phyloP scores from a whole-genome alignment of 768 basidiomycete species.

The Leccinellum rugosiceps region DNA sequence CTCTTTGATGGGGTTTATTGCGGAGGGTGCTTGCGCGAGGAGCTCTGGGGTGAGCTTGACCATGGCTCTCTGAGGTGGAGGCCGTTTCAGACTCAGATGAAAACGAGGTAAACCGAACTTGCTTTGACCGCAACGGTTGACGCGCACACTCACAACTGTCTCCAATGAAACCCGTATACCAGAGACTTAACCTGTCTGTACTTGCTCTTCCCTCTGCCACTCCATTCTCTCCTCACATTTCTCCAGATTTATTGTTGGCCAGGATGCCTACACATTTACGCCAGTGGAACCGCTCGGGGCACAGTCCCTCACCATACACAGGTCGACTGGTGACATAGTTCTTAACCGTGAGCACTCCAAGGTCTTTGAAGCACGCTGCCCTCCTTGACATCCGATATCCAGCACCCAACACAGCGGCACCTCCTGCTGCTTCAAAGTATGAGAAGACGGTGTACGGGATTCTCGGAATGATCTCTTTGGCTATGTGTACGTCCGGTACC shows the following conservation, averaged over 20 bases:
- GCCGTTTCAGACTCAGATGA: conserved; percentile 36
- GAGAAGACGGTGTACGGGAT: conserved; percentile 72
- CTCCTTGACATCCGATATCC: conserved; percentile 1
- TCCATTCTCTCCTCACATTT: background rate
- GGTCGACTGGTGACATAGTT: conserved; percentile 71
- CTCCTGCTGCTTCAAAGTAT: conserved; percentile 54
- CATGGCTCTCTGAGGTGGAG: conserved; percentile 29
- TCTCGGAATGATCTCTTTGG: conserved; percentile 71
- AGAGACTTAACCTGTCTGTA: conserved; percentile 69
- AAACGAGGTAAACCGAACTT: conserved; percentile 19
- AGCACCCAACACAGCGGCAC: conserved; percentile 56
- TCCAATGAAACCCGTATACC: conserved; percentile 67
- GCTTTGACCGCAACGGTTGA: conserved; percentile 3
- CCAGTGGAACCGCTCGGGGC: conserved; percentile 59
- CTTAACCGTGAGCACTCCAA: conserved; percentile 54
- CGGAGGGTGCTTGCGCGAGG: conserved; percentile 74
- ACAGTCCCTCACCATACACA: conserved; percentile 67
- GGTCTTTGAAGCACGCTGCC: background rate
- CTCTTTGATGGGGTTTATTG: conserved; percentile 81
- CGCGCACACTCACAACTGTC: conserved; percentile 12
- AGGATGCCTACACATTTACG: conserved; percentile 78
- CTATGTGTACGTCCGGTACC: conserved; percentile 54
- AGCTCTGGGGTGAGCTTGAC: conserved; percentile 97
- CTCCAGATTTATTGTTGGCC: conserved; percentile 60
- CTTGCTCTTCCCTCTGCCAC: conserved; percentile 11